phyloP scores from a whole-genome alignment of 1,139 yeast genomes.

The Protomyces macrosporus region DNA sequence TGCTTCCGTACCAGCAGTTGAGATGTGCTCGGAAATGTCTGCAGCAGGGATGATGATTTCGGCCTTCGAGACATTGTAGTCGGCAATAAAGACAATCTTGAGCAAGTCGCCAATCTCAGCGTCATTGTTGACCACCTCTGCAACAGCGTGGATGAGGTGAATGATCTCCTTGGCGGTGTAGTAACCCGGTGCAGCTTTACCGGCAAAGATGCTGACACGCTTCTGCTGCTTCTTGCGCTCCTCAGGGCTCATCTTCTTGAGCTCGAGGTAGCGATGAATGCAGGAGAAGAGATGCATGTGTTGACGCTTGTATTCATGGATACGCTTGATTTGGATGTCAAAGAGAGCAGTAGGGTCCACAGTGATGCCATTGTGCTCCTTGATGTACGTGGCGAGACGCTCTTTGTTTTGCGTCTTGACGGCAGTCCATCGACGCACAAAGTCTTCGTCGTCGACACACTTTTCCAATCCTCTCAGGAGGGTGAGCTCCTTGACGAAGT shows the following conservation, averaged over 20 bases:
- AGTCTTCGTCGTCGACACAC: slow-evolving; percentile 61
- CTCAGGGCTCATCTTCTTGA: slow-evolving; percentile 62
- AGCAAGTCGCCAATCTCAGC: slow-evolving; percentile 65
- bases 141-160: slow-evolving; percentile 75
- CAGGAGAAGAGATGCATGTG: slow-evolving; percentile 88
- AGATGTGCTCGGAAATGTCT: slow-evolving; percentile 86
- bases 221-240: slow-evolving; percentile 69
- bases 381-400: slow-evolving; percentile 63
- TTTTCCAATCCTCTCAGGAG: slow-evolving; percentile 62
- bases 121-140: slow-evolving; percentile 74
- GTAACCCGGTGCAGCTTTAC: slow-evolving; percentile 95
- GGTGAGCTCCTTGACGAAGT: slow-evolving; percentile 62
- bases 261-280: slow-evolving; percentile 70
- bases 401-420: slow-evolving; percentile 69
- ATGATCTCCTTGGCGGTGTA: slow-evolving; percentile 90
- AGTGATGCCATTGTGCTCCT: slow-evolving; percentile 60
- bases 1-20: slow-evolving; percentile 98
- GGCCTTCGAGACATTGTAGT: slow-evolving; percentile 89
- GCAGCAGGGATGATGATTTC: slow-evolving; percentile 87
- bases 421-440: slow-evolving; percentile 64
- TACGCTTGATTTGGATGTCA: slow-evolving; percentile 90
- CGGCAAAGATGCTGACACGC: slow-evolving; percentile 80
- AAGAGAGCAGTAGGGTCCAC: slow-evolving; percentile 67
- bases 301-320: slow-evolving; percentile 93
- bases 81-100: slow-evolving; percentile 84